Base-by-base conservation (phyloP, 129 eudicot genomes). In the Arctium minus region DNA sequence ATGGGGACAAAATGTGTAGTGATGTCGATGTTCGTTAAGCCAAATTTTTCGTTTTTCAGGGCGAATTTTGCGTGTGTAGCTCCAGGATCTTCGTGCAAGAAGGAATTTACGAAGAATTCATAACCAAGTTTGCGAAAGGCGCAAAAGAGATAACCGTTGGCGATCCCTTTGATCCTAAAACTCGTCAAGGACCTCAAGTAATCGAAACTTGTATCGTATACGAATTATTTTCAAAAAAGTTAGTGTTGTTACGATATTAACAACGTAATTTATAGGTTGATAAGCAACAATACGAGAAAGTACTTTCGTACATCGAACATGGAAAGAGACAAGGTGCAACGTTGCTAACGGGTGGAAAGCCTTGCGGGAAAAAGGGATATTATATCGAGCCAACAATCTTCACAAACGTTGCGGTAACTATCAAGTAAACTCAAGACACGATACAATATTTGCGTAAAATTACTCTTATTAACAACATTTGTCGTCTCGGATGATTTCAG, bases 101-200 rank as follows among this genome's bases (percentile, higher is more conserved):
- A 89, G 98, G 97, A 27, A 92, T 94, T 10, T 92, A 91, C 44
- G 97, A 86, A 11, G 84, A 92, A 68, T 81, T 94, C 67, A 77
- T 87, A 33, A 81, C 75, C 27, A 89, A 87, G 79, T 79, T 94
- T 81, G 88, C 56, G 9, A 89, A 82, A 76, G 78, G 87, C 70
- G 83, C 87, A 1, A 94, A 91, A 79, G 22, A 84, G 65, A 85
- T 91, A 89, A 92, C 83, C 1, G 93, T 92, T 78, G 98, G 98
- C 5, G 98, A 94, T 80, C 98, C 98, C 1, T 94, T 94, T 86
- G 88, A 94, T 81, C 97, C 97, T n/a, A 73, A 85, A n/a, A 77
- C 88, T 79, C 85, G 38, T 70, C 97, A 91, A 87, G 98, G 98
- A 80, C 98, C 98, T 10, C 98, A 94, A 86, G 98, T 92, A 92